Conservation (phyloP, 106 monocot species). For the Dendrobium officinale region DNA sequence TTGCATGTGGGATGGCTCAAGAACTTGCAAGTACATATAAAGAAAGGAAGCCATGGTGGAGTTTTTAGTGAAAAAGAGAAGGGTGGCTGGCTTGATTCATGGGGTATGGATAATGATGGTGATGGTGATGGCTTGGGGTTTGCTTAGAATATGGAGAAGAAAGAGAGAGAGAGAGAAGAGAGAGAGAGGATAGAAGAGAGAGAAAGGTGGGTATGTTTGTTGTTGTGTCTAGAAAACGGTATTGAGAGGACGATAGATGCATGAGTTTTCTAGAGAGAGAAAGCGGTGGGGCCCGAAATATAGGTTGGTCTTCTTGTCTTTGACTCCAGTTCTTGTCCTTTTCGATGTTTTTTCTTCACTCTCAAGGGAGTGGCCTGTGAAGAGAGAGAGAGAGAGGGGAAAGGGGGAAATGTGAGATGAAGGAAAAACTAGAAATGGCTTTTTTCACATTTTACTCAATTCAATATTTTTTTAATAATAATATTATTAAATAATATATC, state of each 20-base stretch:
- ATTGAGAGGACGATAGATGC: slow-evolving; percentile 14
- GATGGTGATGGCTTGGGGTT: slow-evolving; percentile 35
- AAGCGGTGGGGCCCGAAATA: slow-evolving; percentile 9
- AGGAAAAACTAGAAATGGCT: no score
- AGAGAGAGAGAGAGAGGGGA: background rate
- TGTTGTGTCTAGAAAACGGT: slow-evolving; percentile 31
- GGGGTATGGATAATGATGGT: slow-evolving; percentile 14
- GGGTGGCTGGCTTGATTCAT: slow-evolving; percentile 16
- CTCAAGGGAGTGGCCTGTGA: slow-evolving; percentile 29
- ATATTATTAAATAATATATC: no score
- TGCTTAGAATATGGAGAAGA: slow-evolving; percentile 49
- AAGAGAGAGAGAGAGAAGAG: slow-evolving; percentile 15
- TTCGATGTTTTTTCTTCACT: slow-evolving; percentile 54
- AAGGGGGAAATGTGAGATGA: background rate
- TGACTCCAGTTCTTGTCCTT: slow-evolving; percentile 50
- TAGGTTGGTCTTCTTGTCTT: slow-evolving; percentile 18
- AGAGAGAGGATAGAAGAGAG: slow-evolving; percentile 10
- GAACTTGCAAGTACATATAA: background rate
- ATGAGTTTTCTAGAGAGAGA: no score
- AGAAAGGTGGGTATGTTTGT: slow-evolving; percentile 7
- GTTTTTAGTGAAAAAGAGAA: background rate
- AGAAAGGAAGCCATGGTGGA: background rate
- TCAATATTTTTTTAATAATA: no score
- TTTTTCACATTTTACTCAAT: no score
- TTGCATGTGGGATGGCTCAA: no score